Evolutionary conservation across 495 filamentous ascomycete genomes (phyloP), one percentile per base, ranked within the genome.

Genomic region (Penicillium psychrofluorescens): DNA sequence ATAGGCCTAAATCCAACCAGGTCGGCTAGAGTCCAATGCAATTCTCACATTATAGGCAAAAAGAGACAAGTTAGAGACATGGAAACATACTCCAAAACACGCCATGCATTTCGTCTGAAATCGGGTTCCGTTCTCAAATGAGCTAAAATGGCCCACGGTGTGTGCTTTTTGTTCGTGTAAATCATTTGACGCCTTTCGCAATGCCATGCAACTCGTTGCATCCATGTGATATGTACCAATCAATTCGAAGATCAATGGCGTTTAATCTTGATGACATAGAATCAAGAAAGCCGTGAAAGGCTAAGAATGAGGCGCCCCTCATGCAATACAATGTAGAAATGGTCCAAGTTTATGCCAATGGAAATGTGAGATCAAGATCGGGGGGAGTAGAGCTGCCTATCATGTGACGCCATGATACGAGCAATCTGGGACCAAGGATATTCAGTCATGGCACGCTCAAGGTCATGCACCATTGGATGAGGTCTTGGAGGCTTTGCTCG

Each of bases 151-250:
- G 22, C 22, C 22, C 22, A 39, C 44, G 44, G 45, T 55, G 30
- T 50, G 44, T 47, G 51, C 41, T 43, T 47, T 50, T 49, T 58
- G 36, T 42, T 46, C 39, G 41, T 44, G 41, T 15, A 44, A 49
- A 43, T 29, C 40, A 44, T 40, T 49, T 38, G 50, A 61, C 51
- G 57, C 57, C 57, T 50, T 56, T 55, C 49, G 51, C 51, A 58
- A 61, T 58, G 57, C 54, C 46, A 61, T 55, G 47, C 45, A 56
- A 51, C 45, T 42, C 43, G 35, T 52, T 48, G 55, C 49, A 58
- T 51, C 42, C 45, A 35, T 58, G 58, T 58, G 51, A 35, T 58
- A 61, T 58, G 51, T 61, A 61, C 54, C 48, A 53, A 48, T 35
- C 50, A 58, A 29, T 48, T 41, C 42, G 15, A 44, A 37, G 32